phyloP scores from a whole-genome alignment of 345 rosid genomes.

The Brassica juncea region DNA sequence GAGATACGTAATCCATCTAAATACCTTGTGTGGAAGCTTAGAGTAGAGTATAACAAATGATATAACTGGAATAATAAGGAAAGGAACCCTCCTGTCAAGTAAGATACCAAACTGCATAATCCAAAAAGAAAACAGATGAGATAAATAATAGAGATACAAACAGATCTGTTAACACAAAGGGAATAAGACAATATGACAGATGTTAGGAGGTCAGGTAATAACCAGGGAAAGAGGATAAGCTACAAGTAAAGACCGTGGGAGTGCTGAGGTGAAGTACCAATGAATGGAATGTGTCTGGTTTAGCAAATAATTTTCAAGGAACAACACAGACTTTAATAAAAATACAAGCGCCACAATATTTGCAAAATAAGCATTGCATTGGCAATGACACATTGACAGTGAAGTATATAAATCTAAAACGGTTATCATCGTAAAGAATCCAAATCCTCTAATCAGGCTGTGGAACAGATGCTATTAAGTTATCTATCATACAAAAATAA shows the following conservation, averaged over 20 bases:
- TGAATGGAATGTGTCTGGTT: constrained; percentile 75
- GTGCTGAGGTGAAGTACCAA: constrained; percentile 98
- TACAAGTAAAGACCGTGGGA: constrained; percentile 76
- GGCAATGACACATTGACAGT: background rate
- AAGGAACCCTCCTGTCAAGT: constrained; percentile 76
- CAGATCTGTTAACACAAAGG: constrained; percentile 5
- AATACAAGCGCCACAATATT: constrained; percentile 7
- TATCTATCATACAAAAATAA: constrained; percentile 5
- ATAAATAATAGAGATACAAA: constrained; percentile 13
- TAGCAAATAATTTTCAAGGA: constrained; percentile 47
- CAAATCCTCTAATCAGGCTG: background rate
- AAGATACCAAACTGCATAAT: constrained; percentile 50
- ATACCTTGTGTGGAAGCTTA: constrained; percentile 96
- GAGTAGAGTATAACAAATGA: constrained; percentile 82
- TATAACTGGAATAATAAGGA: constrained; percentile 62
- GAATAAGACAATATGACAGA: background rate
- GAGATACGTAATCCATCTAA: constrained; percentile 24
- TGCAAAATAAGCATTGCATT: constrained; percentile 8
- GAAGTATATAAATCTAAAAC: constrained; percentile 4
- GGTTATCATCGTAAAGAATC: background rate
- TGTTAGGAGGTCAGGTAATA: constrained; percentile 37
- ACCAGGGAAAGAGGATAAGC: constrained; percentile 93
- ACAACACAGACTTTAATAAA: constrained; percentile 14
- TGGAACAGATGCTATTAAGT: background rate
- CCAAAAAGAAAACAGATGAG: background rate